Conservation (phyloP, 257 asterid species). For the Nicotiana noctiflora region DNA sequence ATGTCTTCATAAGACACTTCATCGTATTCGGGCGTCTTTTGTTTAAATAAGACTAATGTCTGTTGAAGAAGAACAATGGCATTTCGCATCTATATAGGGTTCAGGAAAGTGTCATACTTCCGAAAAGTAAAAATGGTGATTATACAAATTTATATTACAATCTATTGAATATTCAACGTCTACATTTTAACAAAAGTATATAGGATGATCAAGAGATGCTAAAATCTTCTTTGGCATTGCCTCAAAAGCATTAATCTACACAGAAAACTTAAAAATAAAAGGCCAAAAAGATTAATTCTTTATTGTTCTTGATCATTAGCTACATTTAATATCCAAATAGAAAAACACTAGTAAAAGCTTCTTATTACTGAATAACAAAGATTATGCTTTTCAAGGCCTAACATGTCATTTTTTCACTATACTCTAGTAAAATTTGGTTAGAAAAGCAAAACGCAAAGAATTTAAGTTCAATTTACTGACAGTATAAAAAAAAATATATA, state of each 20-base stretch:
- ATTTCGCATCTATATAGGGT: rapidly evolving
- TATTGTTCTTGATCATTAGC: background rate
- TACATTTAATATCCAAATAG: background rate
- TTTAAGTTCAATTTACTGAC: background rate
- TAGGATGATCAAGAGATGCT: background rate
- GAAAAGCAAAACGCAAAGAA: background rate
- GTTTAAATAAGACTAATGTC: too few relatives aligned
- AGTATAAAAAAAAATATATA: too few relatives aligned
- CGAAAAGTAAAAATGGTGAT: too few relatives aligned
- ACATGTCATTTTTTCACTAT: background rate
- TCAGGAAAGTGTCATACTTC: rapidly evolving
- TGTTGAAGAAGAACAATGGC: too few relatives aligned
- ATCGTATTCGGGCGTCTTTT: background rate
- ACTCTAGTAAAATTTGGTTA: background rate
- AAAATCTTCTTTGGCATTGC: background rate
- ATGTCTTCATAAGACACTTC: background rate
- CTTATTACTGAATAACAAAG: too few relatives aligned
- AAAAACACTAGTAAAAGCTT: too few relatives aligned
- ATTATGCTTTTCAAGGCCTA: too few relatives aligned
- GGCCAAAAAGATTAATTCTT: too few relatives aligned
- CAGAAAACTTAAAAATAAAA: background rate
- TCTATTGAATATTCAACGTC: background rate
- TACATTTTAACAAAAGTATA: too few relatives aligned
- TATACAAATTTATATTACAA: too few relatives aligned
- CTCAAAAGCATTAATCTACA: background rate